Conservation (phyloP, 73 alveolate species). For the Symbiodinium pilosum region DNA sequence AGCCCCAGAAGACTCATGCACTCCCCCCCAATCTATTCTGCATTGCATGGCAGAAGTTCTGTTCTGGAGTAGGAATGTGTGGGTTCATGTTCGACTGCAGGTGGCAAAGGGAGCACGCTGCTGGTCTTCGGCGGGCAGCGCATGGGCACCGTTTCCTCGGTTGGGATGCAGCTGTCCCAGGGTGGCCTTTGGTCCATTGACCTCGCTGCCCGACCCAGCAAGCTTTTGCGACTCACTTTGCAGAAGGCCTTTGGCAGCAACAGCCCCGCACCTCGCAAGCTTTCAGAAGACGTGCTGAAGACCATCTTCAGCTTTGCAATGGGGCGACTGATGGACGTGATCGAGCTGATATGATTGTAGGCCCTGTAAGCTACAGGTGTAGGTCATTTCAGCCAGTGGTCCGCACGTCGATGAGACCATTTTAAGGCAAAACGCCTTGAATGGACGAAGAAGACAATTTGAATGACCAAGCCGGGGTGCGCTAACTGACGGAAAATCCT, state of each 20-base stretch:
- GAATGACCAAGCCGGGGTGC: neutral
- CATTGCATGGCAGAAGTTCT: too few relatives aligned
- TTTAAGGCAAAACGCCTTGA: neutral
- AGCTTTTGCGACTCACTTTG: constrained; percentile 32
- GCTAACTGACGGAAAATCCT: neutral
- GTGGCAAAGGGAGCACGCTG: neutral
- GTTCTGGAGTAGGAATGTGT: too few relatives aligned
- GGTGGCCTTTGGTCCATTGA: constrained; percentile 47
- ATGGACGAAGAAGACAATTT: neutral
- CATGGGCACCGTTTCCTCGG: neutral
- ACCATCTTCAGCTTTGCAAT: constrained; percentile 32
- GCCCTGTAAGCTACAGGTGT: neutral
- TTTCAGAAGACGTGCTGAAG: constrained; percentile 56
- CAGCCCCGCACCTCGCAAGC: too few relatives aligned
- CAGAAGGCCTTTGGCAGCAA: constrained; percentile 28
- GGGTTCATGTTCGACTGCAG: neutral
- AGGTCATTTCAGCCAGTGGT: neutral
- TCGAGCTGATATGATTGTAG: constrained; percentile 19
- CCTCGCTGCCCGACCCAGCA: constrained; percentile 65
- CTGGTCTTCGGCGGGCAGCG: constrained; percentile 51
- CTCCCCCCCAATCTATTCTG: too few relatives aligned
- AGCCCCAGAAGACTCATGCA: too few relatives aligned
- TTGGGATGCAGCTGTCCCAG: neutral
- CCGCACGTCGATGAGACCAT: neutral
- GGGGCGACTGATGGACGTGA: constrained; percentile 50